Conservation (phyloP, 208 protist species). For the Borovskyia barvae region DNA sequence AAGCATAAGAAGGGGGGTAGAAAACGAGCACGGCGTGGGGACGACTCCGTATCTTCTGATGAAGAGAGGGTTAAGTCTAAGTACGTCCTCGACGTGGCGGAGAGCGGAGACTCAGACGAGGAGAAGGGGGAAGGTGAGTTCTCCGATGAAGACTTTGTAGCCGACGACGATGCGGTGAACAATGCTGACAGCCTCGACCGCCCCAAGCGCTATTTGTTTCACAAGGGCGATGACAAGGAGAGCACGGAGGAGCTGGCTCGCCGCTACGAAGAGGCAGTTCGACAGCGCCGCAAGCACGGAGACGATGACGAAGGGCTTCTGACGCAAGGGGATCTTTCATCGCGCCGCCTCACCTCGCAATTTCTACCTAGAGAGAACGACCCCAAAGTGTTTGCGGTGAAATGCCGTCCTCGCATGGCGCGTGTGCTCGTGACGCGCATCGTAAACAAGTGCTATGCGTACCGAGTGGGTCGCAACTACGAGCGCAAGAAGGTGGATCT, state of each 20-base stretch:
- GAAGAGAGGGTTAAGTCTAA: constrained; percentile 22
- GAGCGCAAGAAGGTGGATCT: constrained; percentile 79
- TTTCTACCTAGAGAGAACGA: constrained; percentile 75
- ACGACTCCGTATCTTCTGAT: constrained; percentile 14
- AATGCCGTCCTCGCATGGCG: constrained; percentile 82
- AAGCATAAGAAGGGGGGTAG: constrained; percentile 31
- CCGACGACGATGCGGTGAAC: constrained; percentile 38
- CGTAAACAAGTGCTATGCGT: constrained; percentile 91
- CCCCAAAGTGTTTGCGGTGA: constrained; percentile 90
- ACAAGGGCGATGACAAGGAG: constrained; percentile 70
- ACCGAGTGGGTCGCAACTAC: constrained; percentile 79
- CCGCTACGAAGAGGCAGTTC: constrained; percentile 71
- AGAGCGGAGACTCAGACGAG: constrained; percentile 31
- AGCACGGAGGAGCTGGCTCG: constrained; percentile 70
- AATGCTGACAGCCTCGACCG: constrained; percentile 7
- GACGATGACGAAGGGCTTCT: constrained; percentile 15
- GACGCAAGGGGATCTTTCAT: constrained; percentile 50
- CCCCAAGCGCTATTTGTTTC: constrained; percentile 46
- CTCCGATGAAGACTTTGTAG: constrained; percentile 43
- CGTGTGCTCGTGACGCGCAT: constrained; percentile 86
- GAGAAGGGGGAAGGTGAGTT: constrained; percentile 25
- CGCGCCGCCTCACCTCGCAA: constrained; percentile 66
- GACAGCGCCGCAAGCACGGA: constrained; percentile 15
- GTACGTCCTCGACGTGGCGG: constrained; percentile 33
- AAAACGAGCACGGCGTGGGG: constrained; percentile 23